Evolutionary conservation across 2,329 filamentous ascomycete species (phyloP), one percentile per base, ranked within the genome.

Genomic region (Cytospora mali): DNA sequence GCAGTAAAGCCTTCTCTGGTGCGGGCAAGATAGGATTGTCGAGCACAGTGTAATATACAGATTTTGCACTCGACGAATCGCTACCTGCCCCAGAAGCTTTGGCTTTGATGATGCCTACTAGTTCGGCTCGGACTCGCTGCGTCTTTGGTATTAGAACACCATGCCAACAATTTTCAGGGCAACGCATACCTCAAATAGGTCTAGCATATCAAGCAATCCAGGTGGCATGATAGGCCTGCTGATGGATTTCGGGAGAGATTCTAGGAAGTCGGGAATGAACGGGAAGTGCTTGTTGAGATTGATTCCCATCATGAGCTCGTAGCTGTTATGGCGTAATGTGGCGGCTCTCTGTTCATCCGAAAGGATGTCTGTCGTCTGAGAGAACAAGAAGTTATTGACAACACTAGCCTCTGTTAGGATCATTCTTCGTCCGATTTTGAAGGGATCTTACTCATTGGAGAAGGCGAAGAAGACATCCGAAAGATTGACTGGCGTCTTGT

Each of bases 161-260:
- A 49, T 49, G n/a, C 27, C 18, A 49, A 57, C n/a, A 33, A 33
- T 31, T 49, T 56, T 33, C 18, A 57, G 39, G 39, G 27, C 16
- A 49, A 57, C 13, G 4, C 55, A 49, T 57, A 57, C 55, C 28
- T 57, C 55, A 49, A 57, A 57, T 33, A 57, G 39, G n/a, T 57
- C 55, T 49, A 57, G 55, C 55, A 57, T 57, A 33, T 57, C 55
- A 25, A 57, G n/a, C 39, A 57, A 57, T 33, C 55, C 55, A 49
- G 55, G 55, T n/a, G 55, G 55, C 55, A 57, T 57, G 18, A 57
- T 57, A 49, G 55, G 55, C 55, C 55, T 57, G 39, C 55, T 57
- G 39, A 57, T 57, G 55, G 55, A 49, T 31, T 57, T 33, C n/a
- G 55, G 55, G 39, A 57, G 55, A 25, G 55, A 49, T 27, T 57